Conservation (phyloP, 2,329 filamentous ascomycete species). For the Colletotrichum magnum region DNA sequence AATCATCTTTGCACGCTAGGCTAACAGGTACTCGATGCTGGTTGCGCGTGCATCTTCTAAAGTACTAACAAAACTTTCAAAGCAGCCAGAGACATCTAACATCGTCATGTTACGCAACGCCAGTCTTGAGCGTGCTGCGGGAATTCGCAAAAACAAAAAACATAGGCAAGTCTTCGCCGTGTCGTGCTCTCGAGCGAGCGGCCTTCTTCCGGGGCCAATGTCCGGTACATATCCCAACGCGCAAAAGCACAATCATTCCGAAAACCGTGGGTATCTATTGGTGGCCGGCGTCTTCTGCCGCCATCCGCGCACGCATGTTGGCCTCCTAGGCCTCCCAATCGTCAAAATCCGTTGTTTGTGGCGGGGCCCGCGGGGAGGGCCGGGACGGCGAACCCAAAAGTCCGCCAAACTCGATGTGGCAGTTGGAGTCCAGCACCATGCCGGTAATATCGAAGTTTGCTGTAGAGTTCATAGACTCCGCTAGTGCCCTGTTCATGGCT, state of each 20-base stretch:
- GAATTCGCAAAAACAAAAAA: no score
- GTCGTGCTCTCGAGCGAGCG: no score
- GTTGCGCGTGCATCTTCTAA: no score
- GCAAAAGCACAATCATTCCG: slow-evolving; percentile 1
- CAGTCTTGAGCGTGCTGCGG: no score
- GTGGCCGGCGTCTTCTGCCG: slow-evolving; percentile 19
- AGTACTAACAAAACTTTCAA: no score
- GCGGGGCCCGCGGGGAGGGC: slow-evolving; percentile 21
- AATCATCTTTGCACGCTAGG: no score
- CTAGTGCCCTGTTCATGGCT: slow-evolving; percentile 38
- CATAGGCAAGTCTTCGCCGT: no score
- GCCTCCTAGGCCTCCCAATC: slow-evolving; percentile 36
- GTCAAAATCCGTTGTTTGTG: slow-evolving; percentile 23
- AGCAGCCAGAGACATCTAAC: no score
- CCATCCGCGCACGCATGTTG: slow-evolving; percentile 26
- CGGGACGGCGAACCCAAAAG: slow-evolving; percentile 30
- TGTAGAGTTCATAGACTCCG: slow-evolving; percentile 30
- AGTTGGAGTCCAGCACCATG: slow-evolving; percentile 31
- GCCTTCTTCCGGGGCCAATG: no score
- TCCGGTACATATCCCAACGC: background rate
- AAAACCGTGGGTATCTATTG: slow-evolving; percentile 23
- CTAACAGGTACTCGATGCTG: no score
- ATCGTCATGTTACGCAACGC: no score
- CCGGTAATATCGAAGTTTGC: slow-evolving; percentile 34
- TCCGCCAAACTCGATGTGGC: slow-evolving; percentile 36